Conservation (phyloP, 805 yeast genomes). For the Saccharomyces paradoxus region DNA sequence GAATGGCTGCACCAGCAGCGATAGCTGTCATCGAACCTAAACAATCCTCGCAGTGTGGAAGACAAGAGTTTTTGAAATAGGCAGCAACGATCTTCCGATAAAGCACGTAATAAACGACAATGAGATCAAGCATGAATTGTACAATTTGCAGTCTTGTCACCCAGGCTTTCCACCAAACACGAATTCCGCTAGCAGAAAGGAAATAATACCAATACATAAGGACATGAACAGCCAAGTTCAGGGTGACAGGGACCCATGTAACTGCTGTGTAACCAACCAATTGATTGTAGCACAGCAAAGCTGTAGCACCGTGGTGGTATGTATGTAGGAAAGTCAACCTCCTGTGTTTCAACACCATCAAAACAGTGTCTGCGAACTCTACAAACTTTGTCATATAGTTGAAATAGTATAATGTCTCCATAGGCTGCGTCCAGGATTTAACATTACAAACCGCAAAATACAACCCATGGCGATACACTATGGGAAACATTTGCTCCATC, state of each 20-base stretch:
- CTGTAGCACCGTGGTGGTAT: slow-evolving; percentile 98
- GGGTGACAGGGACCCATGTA: slow-evolving; percentile 87
- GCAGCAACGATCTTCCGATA: slow-evolving; percentile 52
- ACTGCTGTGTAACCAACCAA: slow-evolving; percentile 83
- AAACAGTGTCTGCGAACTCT: slow-evolving; percentile 86
- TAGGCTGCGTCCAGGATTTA: slow-evolving; percentile 73
- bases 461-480: slow-evolving; percentile 63
- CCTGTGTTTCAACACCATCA: slow-evolving; percentile 85
- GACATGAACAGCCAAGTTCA: slow-evolving; percentile 88
- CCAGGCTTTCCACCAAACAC: slow-evolving; percentile 99
- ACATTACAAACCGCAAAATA: slow-evolving; percentile 75
- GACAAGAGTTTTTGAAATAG: slow-evolving; percentile 17
- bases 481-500: slow-evolving; percentile 81
- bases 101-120: slow-evolving; percentile 87
- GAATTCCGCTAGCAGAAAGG: slow-evolving; percentile 82
- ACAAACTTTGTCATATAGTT: slow-evolving; percentile 84
- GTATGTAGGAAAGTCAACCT: slow-evolving; percentile 88
- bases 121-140: slow-evolving; percentile 84
- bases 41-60: slow-evolving; percentile 61
- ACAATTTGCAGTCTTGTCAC: slow-evolving; percentile 92
- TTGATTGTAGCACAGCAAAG: slow-evolving; percentile 87
- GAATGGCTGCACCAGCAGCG: slow-evolving; percentile 63
- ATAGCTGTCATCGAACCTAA: slow-evolving; percentile 70
- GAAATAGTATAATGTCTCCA: slow-evolving; percentile 79
- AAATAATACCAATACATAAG: slow-evolving; percentile 98